A percentile compares a stretch with the other conserved stretches of the same genome.
phyloP scores from a whole-genome alignment of 768 basidiomycete genomes.

The Lentinula boryana region DNA sequence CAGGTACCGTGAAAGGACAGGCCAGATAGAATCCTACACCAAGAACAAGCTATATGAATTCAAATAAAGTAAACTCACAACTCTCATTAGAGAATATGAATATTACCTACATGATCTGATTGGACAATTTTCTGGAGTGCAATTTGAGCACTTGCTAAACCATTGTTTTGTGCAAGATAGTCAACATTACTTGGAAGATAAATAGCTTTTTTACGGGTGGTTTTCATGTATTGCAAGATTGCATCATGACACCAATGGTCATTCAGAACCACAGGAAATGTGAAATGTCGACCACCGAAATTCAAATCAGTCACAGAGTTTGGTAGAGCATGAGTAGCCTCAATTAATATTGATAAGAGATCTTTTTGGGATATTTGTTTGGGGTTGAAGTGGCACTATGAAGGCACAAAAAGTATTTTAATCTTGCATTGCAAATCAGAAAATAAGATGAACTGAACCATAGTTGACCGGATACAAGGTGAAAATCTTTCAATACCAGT shows the following conservation, averaged over 20 bases:
- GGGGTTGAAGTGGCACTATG: slow-evolving; percentile 47
- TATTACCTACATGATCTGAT: slow-evolving; percentile 41
- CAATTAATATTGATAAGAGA: slow-evolving; percentile 35
- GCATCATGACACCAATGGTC: slow-evolving; percentile 55
- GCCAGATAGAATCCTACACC: slow-evolving; percentile 62
- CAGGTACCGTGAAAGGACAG: slow-evolving; percentile 58
- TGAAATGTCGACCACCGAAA: slow-evolving; percentile 44
- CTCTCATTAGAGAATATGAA: neutral
- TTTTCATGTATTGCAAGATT: slow-evolving; percentile 49
- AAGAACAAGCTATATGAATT: slow-evolving; percentile 40
- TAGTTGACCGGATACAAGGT: slow-evolving; percentile 52
- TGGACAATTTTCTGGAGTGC: slow-evolving; percentile 38
- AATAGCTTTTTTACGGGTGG: slow-evolving; percentile 48
- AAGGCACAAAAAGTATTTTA: neutral
- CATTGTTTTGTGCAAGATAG: slow-evolving; percentile 61
- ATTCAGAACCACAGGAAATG: slow-evolving; percentile 58
- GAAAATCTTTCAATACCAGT: slow-evolving; percentile 35
- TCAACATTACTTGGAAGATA: slow-evolving; percentile 68
- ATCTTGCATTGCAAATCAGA: neutral
- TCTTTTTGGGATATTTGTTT: slow-evolving; percentile 30
- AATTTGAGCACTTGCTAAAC: slow-evolving; percentile 37
- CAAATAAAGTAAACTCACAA: neutral
- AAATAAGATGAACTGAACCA: slow-evolving; percentile 30
- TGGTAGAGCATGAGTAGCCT: slow-evolving; percentile 32
- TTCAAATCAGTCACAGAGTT: slow-evolving; percentile 29